Evolutionary conservation across 225 moss, liverwort and hornwort species (phyloP), one percentile per base, ranked within the genome.

Genomic region (Polytrichum commune): DNA sequence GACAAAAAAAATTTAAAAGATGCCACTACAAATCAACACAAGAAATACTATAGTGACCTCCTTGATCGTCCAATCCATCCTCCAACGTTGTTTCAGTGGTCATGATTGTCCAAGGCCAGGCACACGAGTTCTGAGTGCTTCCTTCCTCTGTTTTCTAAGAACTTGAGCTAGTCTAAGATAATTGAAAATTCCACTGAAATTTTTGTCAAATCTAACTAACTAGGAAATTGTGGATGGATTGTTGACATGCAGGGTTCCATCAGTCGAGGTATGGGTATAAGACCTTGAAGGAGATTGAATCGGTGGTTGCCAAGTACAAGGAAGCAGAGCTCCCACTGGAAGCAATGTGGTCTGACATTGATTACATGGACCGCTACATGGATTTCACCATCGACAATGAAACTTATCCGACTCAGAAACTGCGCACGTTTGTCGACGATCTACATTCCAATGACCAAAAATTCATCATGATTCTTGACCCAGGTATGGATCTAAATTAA

Each of bases 401-500:
- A 62, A 84, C 65, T 4, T 89, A 81, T 68, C 81, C 89, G 20
- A 53, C 25, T 0, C 46, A 18, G 0, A 29, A 66, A 26, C 64
- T 89, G 63, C 82, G 81, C 65, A 77, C 79, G 53, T 91, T 97
- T 75, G 72, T 94, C 19, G 75, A 92, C 67, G 75, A 73, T 69
- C 60, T 94, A 73, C 94, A 97, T 75, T 77, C 77, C 3, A 79
- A 90, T 33, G 65, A 83, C 29, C 92, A 88, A 55, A 82, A 90
- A 55, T 97, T 80, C 58, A 91, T 94, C 58, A 79, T 92, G 63
- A 97, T 97, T 60, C 8, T 97, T 28, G 97, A 97, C 80, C 97
- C 94, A 73, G 97, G 97, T 97, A 56, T 27, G 71, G 23, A 27
- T 65, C 1, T 30, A 32, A 10, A 13, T 10, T 3, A 38, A 13